Conservation (phyloP, 805 yeast species). For the Sugiyamaella qingdaonensis region DNA sequence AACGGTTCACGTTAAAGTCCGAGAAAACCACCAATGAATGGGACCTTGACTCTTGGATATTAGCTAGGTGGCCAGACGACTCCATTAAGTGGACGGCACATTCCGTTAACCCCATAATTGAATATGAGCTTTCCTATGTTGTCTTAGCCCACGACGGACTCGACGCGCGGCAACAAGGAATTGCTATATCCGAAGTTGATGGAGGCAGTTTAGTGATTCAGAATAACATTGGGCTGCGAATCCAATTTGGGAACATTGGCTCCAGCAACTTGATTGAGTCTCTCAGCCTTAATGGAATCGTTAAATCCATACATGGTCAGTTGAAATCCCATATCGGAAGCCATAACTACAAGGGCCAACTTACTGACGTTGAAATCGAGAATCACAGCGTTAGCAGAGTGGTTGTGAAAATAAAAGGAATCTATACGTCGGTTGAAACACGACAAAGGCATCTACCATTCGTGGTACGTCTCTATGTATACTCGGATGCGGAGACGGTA, state of each 20-base stretch:
- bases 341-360: not conserved
- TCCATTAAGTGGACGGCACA: slow-evolving; percentile 9
- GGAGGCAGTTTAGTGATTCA: not conserved
- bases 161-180: not conserved
- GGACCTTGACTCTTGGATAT: slow-evolving; percentile 2
- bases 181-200: not conserved
- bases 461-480: slow-evolving; percentile 2
- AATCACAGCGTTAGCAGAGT: not conserved
- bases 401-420: not conserved
- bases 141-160: not conserved
- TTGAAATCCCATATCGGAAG: not conserved
- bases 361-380: not conserved
- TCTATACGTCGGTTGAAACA: not conserved
- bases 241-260: not conserved
- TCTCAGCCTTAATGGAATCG: not conserved
- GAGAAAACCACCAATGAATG: not conserved
- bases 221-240: not conserved
- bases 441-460: not conserved
- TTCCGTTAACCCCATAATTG: not conserved
- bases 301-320: not conserved
- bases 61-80: slow-evolving; percentile 7
- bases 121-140: not conserved
- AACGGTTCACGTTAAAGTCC: not conserved
- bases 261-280: not conserved
- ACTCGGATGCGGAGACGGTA: not conserved